A percentile compares a stretch with the other conserved stretches of the same genome.
These are phyloP conservation scores for Barnettozyma wickerhamii DNA, from an alignment of 805 yeast species.

Conservation along the genomic window DNA sequence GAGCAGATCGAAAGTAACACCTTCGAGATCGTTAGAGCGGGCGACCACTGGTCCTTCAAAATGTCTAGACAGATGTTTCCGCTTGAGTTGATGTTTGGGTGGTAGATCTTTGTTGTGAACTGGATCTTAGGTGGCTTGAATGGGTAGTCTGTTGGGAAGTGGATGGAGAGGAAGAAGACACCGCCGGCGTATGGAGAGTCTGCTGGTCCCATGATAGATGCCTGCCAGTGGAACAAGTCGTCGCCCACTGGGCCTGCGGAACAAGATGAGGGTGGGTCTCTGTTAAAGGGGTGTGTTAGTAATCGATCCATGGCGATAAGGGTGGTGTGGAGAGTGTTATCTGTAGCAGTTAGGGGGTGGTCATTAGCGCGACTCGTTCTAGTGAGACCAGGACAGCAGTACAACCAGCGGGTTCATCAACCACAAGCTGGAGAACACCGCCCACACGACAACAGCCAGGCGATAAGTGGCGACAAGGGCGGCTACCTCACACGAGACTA, in stretches of 20 bases:
- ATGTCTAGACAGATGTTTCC: conserved; percentile 94
- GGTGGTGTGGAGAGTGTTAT: background rate
- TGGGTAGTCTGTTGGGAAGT: conserved; percentile 98
- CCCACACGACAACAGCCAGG: background rate
- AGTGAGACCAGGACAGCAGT: background rate
- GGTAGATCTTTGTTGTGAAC: conserved; percentile 71
- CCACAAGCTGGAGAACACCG: too few relatives aligned
- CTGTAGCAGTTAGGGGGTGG: too few relatives aligned
- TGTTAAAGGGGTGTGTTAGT: conserved; percentile 31
- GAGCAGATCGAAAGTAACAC: conserved; percentile 94
- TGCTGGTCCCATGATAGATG: conserved; percentile 98
- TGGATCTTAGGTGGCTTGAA: conserved; percentile 94
- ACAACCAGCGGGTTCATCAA: too few relatives aligned
- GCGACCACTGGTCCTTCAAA: conserved; percentile 98
- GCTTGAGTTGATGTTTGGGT: conserved; percentile 87
- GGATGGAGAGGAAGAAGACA: conserved; percentile 91
- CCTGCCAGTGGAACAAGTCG: conserved; percentile 98
- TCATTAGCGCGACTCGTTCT: background rate
- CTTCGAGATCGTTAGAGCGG: conserved; percentile 94
- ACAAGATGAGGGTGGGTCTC: conserved; percentile 98
- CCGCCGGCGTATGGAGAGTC: conserved; percentile 91
- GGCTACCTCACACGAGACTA: background rate
- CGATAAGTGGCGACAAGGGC: background rate
- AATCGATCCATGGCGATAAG: background rate
- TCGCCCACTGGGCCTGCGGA: conserved; percentile 99